Conservation (phyloP, 345 rosid genomes). For the Arabis alpina region DNA sequence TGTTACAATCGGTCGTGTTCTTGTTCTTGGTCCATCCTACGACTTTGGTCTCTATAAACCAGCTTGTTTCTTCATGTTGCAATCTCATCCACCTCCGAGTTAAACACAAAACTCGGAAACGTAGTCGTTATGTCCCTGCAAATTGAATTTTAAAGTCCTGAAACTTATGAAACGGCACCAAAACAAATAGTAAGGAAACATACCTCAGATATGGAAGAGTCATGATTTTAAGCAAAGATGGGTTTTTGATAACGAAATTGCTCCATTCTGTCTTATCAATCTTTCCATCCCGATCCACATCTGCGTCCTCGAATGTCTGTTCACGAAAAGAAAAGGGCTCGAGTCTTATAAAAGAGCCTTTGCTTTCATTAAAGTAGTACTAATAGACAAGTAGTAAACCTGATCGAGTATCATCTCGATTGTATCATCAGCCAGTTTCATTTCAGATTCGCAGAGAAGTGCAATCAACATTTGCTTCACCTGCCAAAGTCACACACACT, state of each 20-base stretch:
- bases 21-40: constrained; percentile 29
- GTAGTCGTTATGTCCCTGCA: constrained; percentile 94
- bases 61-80: constrained; percentile 56
- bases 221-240: constrained; percentile 89
- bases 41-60: constrained; percentile 15
- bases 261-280: constrained; percentile 84
- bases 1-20: constrained; percentile 21
- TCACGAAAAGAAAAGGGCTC: constrained; percentile 4
- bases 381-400: constrained; percentile 44
- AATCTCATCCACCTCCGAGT: constrained; percentile 92
- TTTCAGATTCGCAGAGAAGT: constrained; percentile 91
- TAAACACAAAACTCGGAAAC: constrained; percentile 93
- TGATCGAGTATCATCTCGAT: constrained; percentile 89
- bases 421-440: constrained; percentile 95
- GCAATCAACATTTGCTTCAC: constrained; percentile 98
- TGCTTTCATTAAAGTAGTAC: background rate
- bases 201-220: constrained; percentile 93
- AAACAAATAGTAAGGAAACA: background rate
- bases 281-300: constrained; percentile 78
- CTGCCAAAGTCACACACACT: constrained; percentile 54
- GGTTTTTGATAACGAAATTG: constrained; percentile 77
- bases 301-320: constrained; percentile 93
- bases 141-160: background rate
- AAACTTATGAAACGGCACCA: background rate
- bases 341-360: background rate